Conservation (phyloP, 331 rosid species). For the Cucumis variabilis region DNA sequence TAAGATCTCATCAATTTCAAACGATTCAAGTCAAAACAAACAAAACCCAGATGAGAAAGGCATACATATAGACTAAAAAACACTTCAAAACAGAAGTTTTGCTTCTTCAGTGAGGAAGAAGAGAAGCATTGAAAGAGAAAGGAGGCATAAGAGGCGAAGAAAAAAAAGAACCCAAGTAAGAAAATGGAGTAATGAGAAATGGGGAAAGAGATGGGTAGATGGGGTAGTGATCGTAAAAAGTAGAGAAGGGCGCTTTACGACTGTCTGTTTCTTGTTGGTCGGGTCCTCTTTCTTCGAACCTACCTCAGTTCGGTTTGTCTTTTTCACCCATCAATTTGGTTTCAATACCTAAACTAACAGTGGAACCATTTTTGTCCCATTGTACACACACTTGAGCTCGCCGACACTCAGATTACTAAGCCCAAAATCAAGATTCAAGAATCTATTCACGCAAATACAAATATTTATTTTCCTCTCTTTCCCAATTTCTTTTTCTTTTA, state of each 20-base stretch:
- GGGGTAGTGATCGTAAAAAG: neutral
- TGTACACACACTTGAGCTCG: neutral
- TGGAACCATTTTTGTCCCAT: neutral
- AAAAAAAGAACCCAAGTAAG: neutral
- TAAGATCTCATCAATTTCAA: slow-evolving; percentile 22
- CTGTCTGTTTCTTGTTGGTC: neutral
- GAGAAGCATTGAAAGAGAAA: slow-evolving; percentile 5
- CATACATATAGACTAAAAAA: neutral
- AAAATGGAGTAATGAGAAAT: neutral
- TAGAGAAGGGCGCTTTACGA: neutral
- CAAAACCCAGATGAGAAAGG: slow-evolving; percentile 37
- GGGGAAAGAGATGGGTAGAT: slow-evolving; percentile 12
- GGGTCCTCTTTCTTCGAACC: slow-evolving; percentile 6
- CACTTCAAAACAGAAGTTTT: neutral
- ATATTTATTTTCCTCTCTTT: neutral
- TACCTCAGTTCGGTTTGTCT: slow-evolving; percentile 16
- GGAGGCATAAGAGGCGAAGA: neutral
- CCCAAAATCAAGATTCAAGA: neutral
- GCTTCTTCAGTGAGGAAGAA: neutral
- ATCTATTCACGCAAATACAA: neutral
- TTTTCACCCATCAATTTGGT: slow-evolving; percentile 10
- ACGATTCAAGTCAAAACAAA: slow-evolving; percentile 28
- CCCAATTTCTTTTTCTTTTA: neutral
- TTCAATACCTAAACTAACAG: slow-evolving; percentile 7
- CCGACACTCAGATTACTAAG: neutral